Percentiles rank a stretch among this genome's conserved stretches.
Evolutionary conservation across 176 grass and related monocot genomes (phyloP).

Genomic region (Oryza meyeriana): DNA sequence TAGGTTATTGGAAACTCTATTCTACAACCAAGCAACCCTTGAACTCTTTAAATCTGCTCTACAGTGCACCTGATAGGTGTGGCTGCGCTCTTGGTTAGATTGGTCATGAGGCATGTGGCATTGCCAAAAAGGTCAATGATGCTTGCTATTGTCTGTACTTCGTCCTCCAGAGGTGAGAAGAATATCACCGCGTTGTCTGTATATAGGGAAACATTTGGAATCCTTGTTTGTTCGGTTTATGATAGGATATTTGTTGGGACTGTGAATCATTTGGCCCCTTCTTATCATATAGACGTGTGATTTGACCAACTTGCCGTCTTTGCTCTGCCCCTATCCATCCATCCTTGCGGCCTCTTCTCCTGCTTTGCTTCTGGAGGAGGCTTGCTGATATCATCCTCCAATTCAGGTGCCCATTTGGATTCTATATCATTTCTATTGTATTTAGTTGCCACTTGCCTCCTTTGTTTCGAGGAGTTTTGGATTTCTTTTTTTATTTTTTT

Average conservation of each 20-base stretch:
- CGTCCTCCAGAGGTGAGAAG: too few relatives aligned
- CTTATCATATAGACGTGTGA: neutral
- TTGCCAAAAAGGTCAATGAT: too few relatives aligned
- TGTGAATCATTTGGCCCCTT: neutral
- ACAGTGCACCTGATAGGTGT: too few relatives aligned
- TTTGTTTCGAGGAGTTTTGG: conserved; percentile 8
- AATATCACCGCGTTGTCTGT: too few relatives aligned
- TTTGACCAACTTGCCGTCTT: conserved; percentile 17
- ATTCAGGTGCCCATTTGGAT: conserved; percentile 37
- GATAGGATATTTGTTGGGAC: neutral
- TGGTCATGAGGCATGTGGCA: too few relatives aligned
- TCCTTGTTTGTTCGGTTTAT: neutral
- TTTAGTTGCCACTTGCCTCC: conserved; percentile 1
- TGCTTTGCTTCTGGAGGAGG: neutral
- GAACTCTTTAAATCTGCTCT: too few relatives aligned
- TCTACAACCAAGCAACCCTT: too few relatives aligned
- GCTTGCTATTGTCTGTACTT: too few relatives aligned
- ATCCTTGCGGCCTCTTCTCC: neutral
- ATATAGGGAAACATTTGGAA: too few relatives aligned
- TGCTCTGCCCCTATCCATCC: neutral
- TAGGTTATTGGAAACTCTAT: too few relatives aligned
- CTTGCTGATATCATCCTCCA: conserved; percentile 37
- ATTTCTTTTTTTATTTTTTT: too few relatives aligned
- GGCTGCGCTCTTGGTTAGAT: too few relatives aligned
- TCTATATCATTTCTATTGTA: neutral